These are phyloP conservation scores for Carpinus viminea DNA, from an alignment of 306 rosid genomes.

Conservation along the genomic window DNA sequence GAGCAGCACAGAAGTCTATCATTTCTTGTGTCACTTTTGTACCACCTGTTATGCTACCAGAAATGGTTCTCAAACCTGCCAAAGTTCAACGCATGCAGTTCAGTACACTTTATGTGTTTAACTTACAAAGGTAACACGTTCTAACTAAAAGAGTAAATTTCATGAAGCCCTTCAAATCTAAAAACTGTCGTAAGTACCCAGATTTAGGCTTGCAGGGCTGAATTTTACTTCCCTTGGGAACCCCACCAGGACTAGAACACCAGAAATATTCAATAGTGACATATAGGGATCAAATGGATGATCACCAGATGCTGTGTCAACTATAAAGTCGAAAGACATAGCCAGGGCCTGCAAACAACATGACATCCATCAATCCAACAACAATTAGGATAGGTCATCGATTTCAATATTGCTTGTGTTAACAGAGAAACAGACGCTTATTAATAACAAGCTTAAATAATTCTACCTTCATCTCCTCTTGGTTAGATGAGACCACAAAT, in stretches of 20 bases:
- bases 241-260: conserved; percentile 68
- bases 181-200: conserved; percentile 44
- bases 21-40: conserved; percentile 72
- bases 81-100: conserved; percentile 8
- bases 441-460: conserved; percentile 6
- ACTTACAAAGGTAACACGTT: neutral
- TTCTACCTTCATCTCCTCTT: conserved; percentile 65
- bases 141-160: neutral
- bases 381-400: neutral
- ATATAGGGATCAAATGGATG: conserved; percentile 83
- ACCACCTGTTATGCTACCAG: conserved; percentile 70
- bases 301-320: conserved; percentile 89
- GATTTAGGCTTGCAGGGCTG: conserved; percentile 60
- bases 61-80: conserved; percentile 60
- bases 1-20: conserved; percentile 76
- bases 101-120: conserved; percentile 2
- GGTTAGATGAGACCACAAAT: conserved; percentile 75
- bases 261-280: conserved; percentile 63
- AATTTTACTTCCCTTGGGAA: conserved; percentile 77
- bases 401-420: neutral
- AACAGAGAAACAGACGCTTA: conserved; percentile 7
- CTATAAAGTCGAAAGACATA: conserved; percentile 65
- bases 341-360: conserved; percentile 53
- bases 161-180: conserved; percentile 4
- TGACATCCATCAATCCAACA: conserved; percentile 18